phyloP scores from a whole-genome alignment of 768 basidiomycete genomes.

The Mycena haematopus region DNA sequence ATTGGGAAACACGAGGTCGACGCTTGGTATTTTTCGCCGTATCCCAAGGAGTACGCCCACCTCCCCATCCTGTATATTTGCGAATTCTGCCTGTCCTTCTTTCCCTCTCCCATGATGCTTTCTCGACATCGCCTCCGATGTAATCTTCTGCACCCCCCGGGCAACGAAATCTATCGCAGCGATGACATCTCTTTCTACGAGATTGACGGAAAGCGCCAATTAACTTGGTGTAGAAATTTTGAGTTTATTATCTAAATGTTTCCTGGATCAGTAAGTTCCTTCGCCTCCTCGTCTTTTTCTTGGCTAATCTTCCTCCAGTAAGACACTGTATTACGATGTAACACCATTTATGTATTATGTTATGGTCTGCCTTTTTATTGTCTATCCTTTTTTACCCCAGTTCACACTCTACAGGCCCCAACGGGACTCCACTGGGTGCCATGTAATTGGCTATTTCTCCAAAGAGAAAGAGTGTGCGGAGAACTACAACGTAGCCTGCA shows the following conservation, averaged over 20 bases:
- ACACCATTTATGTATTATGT: slow-evolving; percentile 99
- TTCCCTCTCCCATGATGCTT: slow-evolving; percentile 89
- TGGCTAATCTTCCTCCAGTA: slow-evolving; percentile 54
- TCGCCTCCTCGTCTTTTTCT: slow-evolving; percentile 19
- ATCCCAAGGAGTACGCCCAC: slow-evolving; percentile 97
- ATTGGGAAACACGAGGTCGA: slow-evolving; percentile 98
- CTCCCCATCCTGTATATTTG: slow-evolving; percentile 95
- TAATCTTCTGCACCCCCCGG: slow-evolving; percentile 91
- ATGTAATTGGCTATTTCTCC: slow-evolving; percentile 97
- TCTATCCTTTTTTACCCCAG: slow-evolving; percentile 4
- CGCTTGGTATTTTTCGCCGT: slow-evolving; percentile 99
- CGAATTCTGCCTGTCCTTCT: slow-evolving; percentile 97
- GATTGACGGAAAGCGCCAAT: slow-evolving; percentile 94
- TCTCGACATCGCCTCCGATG: slow-evolving; percentile 91
- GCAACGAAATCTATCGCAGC: slow-evolving; percentile 98
- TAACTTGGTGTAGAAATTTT: slow-evolving; percentile 97
- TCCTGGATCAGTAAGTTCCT: slow-evolving; percentile 89
- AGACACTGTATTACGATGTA: slow-evolving; percentile 99
- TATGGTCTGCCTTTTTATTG: slow-evolving; percentile 68
- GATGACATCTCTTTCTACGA: slow-evolving; percentile 98
- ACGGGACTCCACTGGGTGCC: slow-evolving; percentile 89
- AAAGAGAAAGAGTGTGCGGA: slow-evolving; percentile 99
- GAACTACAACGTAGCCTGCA: slow-evolving; percentile 98
- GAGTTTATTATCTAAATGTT: slow-evolving; percentile 95
- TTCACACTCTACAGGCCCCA: slow-evolving; percentile 57